Percentiles rank a stretch among this genome's conserved stretches.
Evolutionary conservation across 2,329 filamentous ascomycete species (phyloP).

Genomic region (Parascedosporium putredinis): DNA sequence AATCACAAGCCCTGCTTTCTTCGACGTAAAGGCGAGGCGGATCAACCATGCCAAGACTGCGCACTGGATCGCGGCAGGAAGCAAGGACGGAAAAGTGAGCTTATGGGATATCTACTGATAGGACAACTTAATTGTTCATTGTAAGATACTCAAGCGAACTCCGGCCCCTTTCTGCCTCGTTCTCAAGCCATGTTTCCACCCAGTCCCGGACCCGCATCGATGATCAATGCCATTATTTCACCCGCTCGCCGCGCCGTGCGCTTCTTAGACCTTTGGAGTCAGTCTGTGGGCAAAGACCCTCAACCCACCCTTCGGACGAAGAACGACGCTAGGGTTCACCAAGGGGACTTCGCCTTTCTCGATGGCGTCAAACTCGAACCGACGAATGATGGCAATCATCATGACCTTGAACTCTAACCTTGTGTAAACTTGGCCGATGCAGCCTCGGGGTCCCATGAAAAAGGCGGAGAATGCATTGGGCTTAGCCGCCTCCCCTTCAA

Average conservation of each 20-base stretch:
- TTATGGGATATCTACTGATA: slow-evolving; percentile 84
- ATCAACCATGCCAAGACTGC: slow-evolving; percentile 54
- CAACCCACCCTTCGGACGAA: slow-evolving; percentile 5
- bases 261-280: no score
- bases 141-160: no score
- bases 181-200: no score
- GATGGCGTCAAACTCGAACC: slow-evolving; percentile 19
- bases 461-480: slow-evolving; percentile 25
- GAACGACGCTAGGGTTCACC: slow-evolving; percentile 15
- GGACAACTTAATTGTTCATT: background rate
- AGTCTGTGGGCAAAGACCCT: slow-evolving; percentile 5
- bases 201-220: no score
- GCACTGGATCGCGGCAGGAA: slow-evolving; percentile 84
- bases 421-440: slow-evolving; percentile 26
- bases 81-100: slow-evolving; percentile 91
- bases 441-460: slow-evolving; percentile 25
- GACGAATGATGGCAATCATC: slow-evolving; percentile 20
- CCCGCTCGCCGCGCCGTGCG: no score
- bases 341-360: slow-evolving; percentile 15
- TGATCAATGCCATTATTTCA: background rate
- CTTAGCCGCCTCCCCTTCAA: slow-evolving; percentile 15
- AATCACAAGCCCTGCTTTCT: background rate
- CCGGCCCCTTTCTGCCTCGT: background rate
- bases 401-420: slow-evolving; percentile 28
- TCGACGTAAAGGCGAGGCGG: slow-evolving; percentile 49